Evolutionary conservation across 2,329 filamentous ascomycete species (phyloP), one percentile per base, ranked within the genome.

Genomic region (Pestalotiopsis fici): DNA sequence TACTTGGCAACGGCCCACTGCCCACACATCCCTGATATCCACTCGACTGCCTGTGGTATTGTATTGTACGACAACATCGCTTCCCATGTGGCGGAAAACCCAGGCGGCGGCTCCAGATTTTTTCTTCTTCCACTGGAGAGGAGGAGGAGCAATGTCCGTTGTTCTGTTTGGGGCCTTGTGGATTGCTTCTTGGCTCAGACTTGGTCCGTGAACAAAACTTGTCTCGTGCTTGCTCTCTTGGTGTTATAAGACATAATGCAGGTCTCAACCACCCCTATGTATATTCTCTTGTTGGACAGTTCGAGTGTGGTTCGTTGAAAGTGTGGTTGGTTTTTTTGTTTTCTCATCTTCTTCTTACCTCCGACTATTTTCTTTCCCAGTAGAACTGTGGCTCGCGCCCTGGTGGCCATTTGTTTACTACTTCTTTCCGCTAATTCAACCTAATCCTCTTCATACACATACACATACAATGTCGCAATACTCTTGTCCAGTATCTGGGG

Each of bases 401-500:
- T 59, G 64, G 55, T 50, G 64, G 64, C 55, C 56, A 47, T 64
- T 50, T 64, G 50, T 66, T 43, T 35, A 57, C 39, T 39, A 31
- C n/a, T 35, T 31, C 27, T 35, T 31, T 27, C 13, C 21, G 50
- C 35, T 65, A 39, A 65, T 55, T 21, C n/a, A n/a, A 50, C 43
- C 18, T 50, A 50, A 50, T 50, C 21, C 43, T n/a, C 43, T n/a
- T 18, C 18, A n/a, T 3, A n/a, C 43, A 66, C 59, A 18, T 11
- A n/a, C 28, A 55, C 61, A 39, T 18, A 18, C 63, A 3, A 74
- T 73, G 71, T 72, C 71, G 6, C 69, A 71, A 60, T n/a, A 59
- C 63, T 74, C 74, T 12, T 78, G 76, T 39, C 75, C 75, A n/a
- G 71, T 76, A 13, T 77, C 75, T 21, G 74, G 73, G 37, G 72